Base-by-base conservation (phyloP, 2,329 filamentous ascomycete species). In the Fusarium mundagurra region DNA sequence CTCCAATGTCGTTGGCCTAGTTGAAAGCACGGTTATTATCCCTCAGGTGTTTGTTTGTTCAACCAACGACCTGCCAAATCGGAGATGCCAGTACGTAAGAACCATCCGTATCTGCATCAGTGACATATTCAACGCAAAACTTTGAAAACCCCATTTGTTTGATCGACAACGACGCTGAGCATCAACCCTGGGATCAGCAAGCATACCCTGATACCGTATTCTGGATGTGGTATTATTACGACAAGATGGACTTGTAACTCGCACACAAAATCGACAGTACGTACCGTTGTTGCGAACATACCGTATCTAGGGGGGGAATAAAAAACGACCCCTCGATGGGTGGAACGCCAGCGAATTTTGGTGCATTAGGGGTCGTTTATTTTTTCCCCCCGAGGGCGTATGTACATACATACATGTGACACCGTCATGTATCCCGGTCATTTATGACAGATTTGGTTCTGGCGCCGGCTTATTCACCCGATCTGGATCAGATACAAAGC, bases 401-500 rank as follows among this genome's bases (percentile, higher is more conserved):
- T n/a, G n/a, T 48, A 8, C 27, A 29, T 29, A 22, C 47, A 17
- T 31, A 33, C 47, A 74, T 74, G 72, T 74, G 72, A 74, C 60
- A 66, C 50, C 18, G 39, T 48, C 27, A 31, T 50, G 39, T 55
- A 58, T 61, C 57, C 59, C 41, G 62, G 57, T 71, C 63, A 59
- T 72, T 60, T 64, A 60, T 72, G 64, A 72, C 59, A 74, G 64
- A 66, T 54, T 69, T 38, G 41, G 61, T 50, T 48, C 36, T 64
- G 60, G 72, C 63, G 72, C 60, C 72, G 68, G 71, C 57, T 72
- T 61, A 63, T 63, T 62, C 54, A 53, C 72, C 72, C 68, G 72
- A 74, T 75, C 72, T 75, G 72, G 72, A 61, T 73, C 71, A 72
- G 57, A 65, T 57, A 69, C 67, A 74, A 75, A 73, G 69, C 59